phyloP scores from a whole-genome alignment of 2,329 filamentous ascomycete species.

The Venturia aucupariae region DNA sequence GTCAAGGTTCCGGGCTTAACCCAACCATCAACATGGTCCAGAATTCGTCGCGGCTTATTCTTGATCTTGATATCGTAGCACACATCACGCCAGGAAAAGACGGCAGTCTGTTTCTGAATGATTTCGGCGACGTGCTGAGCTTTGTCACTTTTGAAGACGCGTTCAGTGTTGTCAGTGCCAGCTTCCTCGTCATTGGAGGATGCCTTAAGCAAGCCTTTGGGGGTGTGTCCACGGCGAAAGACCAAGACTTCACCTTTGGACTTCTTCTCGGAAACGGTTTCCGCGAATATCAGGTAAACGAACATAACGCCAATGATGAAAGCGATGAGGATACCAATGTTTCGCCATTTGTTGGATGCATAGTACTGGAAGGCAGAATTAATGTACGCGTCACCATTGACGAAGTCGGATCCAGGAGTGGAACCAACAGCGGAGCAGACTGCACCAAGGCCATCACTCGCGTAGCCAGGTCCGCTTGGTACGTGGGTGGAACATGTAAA shows the following conservation, averaged over 20 bases:
- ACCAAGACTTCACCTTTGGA: conserved; percentile 44
- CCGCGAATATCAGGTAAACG: conserved; percentile 36
- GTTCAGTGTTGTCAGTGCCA: conserved; percentile 24
- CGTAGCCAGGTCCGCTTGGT: conserved; percentile 34
- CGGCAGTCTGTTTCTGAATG: conserved; percentile 57
- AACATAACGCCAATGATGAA: conserved; percentile 36
- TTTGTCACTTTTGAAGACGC: conserved; percentile 5
- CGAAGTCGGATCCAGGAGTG: conserved; percentile 27
- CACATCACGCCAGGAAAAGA: conserved; percentile 80
- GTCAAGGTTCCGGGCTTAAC: conserved; percentile 87
- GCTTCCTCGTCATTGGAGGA: conserved; percentile 33
- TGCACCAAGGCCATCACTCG: conserved; percentile 23
- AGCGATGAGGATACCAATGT: conserved; percentile 37
- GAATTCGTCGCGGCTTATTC: conserved; percentile 60
- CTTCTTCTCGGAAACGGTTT: conserved; percentile 40
- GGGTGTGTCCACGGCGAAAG: conserved; percentile 37
- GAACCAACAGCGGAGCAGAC: conserved; percentile 36
- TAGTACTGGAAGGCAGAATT: conserved; percentile 26
- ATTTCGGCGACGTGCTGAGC: background rate
- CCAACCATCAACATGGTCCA: conserved; percentile 85
- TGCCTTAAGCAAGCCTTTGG: conserved; percentile 10
- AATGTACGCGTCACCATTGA: conserved; percentile 33
- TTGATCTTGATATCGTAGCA: conserved; percentile 78
- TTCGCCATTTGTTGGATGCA: conserved; percentile 36
- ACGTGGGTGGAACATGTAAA: conserved; percentile 44